A percentile compares a stretch with the other conserved stretches of the same genome.
phyloP scores from a whole-genome alignment of 352 stramenopile genomes.

The Phytophthora pluvialis region DNA sequence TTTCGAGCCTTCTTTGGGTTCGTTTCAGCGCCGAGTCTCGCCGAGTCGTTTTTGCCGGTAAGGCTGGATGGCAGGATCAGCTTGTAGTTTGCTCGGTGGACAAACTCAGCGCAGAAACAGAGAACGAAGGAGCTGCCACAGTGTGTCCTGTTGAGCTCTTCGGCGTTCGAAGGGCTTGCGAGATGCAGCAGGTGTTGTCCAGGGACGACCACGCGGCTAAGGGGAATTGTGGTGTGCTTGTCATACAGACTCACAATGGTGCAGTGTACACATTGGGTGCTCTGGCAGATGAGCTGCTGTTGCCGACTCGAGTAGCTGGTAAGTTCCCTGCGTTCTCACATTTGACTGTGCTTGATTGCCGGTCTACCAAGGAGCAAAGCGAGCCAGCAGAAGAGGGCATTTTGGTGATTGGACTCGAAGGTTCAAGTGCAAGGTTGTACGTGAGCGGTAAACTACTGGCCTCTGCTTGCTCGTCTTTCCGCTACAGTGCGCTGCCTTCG shows the following conservation, averaged over 20 bases:
- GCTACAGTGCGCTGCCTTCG: slow-evolving; percentile 42
- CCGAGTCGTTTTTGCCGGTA: slow-evolving; percentile 38
- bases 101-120: slow-evolving; percentile 1
- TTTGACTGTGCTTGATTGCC: slow-evolving; percentile 36
- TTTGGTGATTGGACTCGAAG: slow-evolving; percentile 52
- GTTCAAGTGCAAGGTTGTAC: slow-evolving; percentile 51
- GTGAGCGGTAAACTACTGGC: slow-evolving; percentile 52
- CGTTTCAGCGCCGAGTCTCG: slow-evolving; percentile 23
- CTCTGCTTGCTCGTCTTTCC: slow-evolving; percentile 67
- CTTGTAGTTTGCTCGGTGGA: slow-evolving; percentile 32
- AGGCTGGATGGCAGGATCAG: slow-evolving; percentile 38
- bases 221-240: slow-evolving; percentile 6
- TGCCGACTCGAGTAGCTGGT: slow-evolving; percentile 15
- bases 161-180: slow-evolving; percentile 24
- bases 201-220: neutral
- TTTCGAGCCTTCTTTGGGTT: slow-evolving; percentile 48
- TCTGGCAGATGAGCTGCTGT: neutral
- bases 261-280: slow-evolving; percentile 38
- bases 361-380: neutral
- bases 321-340: slow-evolving; percentile 46
- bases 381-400: neutral
- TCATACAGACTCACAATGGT: slow-evolving; percentile 53
- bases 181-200: slow-evolving; percentile 4
- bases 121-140: slow-evolving; percentile 1
- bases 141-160: slow-evolving; percentile 19